Base-by-base conservation (phyloP, 2,329 filamentous ascomycete genomes). In the Ophiostoma piceae region DNA sequence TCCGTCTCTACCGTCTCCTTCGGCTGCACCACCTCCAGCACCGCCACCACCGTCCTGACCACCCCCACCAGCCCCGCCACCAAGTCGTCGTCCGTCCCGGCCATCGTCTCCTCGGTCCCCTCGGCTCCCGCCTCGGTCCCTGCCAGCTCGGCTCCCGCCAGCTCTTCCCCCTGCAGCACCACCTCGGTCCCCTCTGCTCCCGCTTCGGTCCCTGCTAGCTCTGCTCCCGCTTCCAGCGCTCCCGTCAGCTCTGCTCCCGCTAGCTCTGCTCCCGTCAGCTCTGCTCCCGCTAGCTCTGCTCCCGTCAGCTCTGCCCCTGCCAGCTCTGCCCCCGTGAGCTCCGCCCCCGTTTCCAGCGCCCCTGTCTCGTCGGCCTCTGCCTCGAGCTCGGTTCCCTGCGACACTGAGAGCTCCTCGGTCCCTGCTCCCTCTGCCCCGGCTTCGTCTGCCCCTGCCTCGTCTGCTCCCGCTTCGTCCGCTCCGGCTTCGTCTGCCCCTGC, bases 1-100 rank as follows among this genome's bases (percentile, higher is more conserved):
- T 88, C 88, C 75, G 86, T 95, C 75, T 90, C 91, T 81, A 85
- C 84, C 77, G 87, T 96, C 75, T 84, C 83, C 74, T 96, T 94
- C 80, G 87, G 93, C 82, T 96, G 92, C 81, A 67, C 71, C 47
- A 65, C 72, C 65, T 70, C 71, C 62, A 70, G 68, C 69, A 41
- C 51, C 43, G 19, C 54, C 26, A 16, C 43, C 37, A 26, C 65
- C 11, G 65, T 47, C 65, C 65, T 32, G 29, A 65, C 57, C 14
- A 37, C 22, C 43, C n/a, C 69, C 12, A 32, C 39, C 51, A 32
- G 60, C 32, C 26, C 43, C 1, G 29, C 22, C 43, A 26, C 47
- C 41, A 14, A 35, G 19, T 22, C 62, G 16, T 43, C 54, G 14
- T 60, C 66, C 6, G 64, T 39, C 29, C 64, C 62, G 0, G 22